Evolutionary conservation across 257 asterid genomes (phyloP).

Genomic region (Verbena officinalis): DNA sequence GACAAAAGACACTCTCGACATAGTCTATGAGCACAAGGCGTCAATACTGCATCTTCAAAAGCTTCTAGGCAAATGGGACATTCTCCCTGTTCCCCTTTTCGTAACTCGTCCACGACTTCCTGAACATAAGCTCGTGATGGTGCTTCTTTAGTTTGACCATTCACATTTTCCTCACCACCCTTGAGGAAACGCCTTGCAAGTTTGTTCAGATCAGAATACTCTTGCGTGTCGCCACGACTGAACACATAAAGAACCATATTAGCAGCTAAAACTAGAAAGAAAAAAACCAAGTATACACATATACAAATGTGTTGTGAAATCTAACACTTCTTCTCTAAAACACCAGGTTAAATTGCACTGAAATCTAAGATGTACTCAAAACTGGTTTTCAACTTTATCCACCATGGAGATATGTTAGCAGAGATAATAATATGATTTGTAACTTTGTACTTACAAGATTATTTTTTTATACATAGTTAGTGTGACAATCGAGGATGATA

Average conservation of each 20-base stretch:
- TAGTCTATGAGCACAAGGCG: conserved; percentile 96
- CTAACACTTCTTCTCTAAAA: background rate
- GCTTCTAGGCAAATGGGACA: conserved; percentile 99
- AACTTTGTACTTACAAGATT: conserved; percentile 6
- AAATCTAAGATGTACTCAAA: conserved; percentile 1
- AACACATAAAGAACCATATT: conserved; percentile 35
- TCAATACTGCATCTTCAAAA: conserved; percentile 96
- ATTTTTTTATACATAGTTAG: conserved; percentile 5
- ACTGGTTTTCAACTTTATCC: conserved; percentile 12
- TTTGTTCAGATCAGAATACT: conserved; percentile 88
- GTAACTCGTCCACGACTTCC: conserved; percentile 89
- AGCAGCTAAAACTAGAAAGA: conserved; percentile 28
- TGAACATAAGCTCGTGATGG: conserved; percentile 88
- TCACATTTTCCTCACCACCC: conserved; percentile 55
- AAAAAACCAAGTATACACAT: background rate
- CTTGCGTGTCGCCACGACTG: conserved; percentile 99
- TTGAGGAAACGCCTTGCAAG: conserved; percentile 85
- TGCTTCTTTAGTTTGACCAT: conserved; percentile 55
- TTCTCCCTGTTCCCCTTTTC: conserved; percentile 90
- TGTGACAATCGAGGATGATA: conserved; percentile 6
- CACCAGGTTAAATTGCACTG: conserved; percentile 4
- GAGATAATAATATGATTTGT: background rate
- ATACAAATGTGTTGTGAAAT: background rate
- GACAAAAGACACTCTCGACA: conserved; percentile 96
- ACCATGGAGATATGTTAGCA: background rate